Conservation (phyloP, 2,329 filamentous ascomycete genomes). For the Ciborinia camelliae region DNA sequence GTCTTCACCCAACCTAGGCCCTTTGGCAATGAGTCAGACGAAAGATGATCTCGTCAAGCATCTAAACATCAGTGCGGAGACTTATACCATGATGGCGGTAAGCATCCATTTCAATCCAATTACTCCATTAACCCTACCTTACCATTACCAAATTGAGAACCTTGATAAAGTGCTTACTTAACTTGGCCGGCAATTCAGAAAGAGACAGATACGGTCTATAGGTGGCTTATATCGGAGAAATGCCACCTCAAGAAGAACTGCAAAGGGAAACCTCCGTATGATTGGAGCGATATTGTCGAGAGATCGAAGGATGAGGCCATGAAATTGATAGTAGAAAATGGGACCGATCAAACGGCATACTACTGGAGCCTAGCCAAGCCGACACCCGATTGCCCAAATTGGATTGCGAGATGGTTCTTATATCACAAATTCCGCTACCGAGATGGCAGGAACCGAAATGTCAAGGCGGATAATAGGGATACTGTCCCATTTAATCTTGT, state of each 20-base stretch:
- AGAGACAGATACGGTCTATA: conserved; percentile 36
- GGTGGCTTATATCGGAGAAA: conserved; percentile 34
- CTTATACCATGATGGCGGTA: conserved; percentile 36
- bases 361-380: conserved; percentile 34
- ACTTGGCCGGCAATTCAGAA: conserved; percentile 29
- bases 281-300: conserved; percentile 37
- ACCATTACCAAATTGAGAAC: not conserved
- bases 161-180: conserved; percentile 29
- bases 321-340: conserved; percentile 27
- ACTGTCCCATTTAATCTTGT: not conserved
- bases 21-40: conserved; percentile 36
- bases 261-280: conserved; percentile 35
- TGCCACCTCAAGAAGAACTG: conserved; percentile 35
- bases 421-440: conserved; percentile 39
- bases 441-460: conserved; percentile 35
- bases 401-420: conserved; percentile 38
- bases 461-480: conserved; percentile 6
- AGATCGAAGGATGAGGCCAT: conserved; percentile 37
- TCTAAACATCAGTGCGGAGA: conserved; percentile 31
- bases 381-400: conserved; percentile 32
- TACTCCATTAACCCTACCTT: not conserved
- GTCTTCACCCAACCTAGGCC: conserved; percentile 16
- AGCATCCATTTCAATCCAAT: conserved; percentile 20
- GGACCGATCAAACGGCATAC: conserved; percentile 28
- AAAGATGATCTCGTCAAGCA: conserved; percentile 36